A percentile compares a stretch with the other conserved stretches of the same genome.
phyloP scores from a whole-genome alignment of 1,139 yeast genomes.

The Candida pseudoviswanathii region DNA sequence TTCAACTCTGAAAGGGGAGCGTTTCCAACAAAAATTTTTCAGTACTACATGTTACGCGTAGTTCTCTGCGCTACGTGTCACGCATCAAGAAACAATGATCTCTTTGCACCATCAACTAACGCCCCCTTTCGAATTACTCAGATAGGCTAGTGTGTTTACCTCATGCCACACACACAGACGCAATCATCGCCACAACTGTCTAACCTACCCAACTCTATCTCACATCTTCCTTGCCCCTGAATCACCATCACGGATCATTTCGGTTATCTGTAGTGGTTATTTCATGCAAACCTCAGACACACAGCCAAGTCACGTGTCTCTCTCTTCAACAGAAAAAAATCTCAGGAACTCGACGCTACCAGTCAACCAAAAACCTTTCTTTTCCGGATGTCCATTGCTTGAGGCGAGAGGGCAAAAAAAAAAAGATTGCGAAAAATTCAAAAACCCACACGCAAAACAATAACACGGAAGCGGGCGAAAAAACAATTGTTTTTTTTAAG shows the following conservation, averaged over 20 bases:
- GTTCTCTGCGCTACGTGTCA: background rate
- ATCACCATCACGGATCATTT: too few relatives aligned
- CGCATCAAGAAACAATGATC: background rate
- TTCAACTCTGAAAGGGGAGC: background rate
- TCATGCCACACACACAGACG: too few relatives aligned
- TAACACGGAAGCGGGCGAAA: background rate
- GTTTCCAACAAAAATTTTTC: background rate
- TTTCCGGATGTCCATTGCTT: conserved; percentile 1
- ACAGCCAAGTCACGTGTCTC: background rate
- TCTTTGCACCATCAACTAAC: background rate
- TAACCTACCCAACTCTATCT: too few relatives aligned
- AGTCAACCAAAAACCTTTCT: background rate
- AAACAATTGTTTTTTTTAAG: background rate
- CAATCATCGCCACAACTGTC: too few relatives aligned
- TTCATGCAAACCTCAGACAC: background rate
- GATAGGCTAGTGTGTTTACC: background rate
- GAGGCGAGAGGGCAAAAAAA: background rate
- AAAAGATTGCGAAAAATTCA: conserved; percentile 8
- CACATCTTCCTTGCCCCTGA: too few relatives aligned
- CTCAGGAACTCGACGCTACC: background rate
- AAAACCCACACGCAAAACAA: conserved; percentile 1
- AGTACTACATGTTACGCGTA: too few relatives aligned
- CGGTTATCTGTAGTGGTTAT: background rate
- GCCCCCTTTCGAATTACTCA: conserved; percentile 1
- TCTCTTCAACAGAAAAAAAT: background rate